phyloP scores from a whole-genome alignment of 441 rosid genomes.

The Oxalis stricta region DNA sequence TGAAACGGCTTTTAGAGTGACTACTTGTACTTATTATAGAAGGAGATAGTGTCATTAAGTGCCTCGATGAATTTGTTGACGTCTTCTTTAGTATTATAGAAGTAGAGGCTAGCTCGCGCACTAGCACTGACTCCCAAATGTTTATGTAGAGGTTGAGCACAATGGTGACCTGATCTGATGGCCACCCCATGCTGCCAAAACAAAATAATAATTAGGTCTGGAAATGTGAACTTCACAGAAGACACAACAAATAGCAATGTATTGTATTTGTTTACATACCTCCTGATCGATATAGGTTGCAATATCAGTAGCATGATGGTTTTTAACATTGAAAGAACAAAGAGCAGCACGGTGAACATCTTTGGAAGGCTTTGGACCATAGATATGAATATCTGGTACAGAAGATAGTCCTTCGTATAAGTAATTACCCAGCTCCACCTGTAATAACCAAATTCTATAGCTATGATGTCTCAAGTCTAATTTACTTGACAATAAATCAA shows the following conservation, averaged over 20 bases:
- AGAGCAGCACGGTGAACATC: slow-evolving; percentile 46
- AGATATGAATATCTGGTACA: slow-evolving; percentile 45
- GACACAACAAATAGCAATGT: too few species aligned
- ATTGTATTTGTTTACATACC: slow-evolving; percentile 30
- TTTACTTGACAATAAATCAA: too few species aligned
- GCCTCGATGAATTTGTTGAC: slow-evolving; percentile 58
- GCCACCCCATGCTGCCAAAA: slow-evolving; percentile 89
- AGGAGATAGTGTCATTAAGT: slow-evolving; percentile 57
- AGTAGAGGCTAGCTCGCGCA: slow-evolving; percentile 86
- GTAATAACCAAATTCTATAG: slow-evolving; percentile 3
- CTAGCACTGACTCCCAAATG: slow-evolving; percentile 65
- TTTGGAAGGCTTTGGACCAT: slow-evolving; percentile 81
- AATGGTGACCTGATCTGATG: slow-evolving; percentile 91
- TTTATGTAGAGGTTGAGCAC: slow-evolving; percentile 89
- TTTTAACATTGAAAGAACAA: slow-evolving; percentile 78
- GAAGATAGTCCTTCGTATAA: slow-evolving; percentile 54
- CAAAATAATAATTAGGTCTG: slow-evolving; percentile 4
- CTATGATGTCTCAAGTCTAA: too few species aligned
- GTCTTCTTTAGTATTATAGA: slow-evolving; percentile 82
- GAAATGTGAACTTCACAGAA: neutral
- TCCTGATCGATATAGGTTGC: slow-evolving; percentile 82
- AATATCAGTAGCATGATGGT: slow-evolving; percentile 72
- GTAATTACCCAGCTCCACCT: slow-evolving; percentile 63
- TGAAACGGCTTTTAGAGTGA: too few species aligned
- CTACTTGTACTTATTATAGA: slow-evolving; percentile 63